A percentile compares a stretch with the other conserved stretches of the same genome.
Conservation (phyloP, 768 basidiomycete genomes). For the Clitopilus hobsonii region DNA sequence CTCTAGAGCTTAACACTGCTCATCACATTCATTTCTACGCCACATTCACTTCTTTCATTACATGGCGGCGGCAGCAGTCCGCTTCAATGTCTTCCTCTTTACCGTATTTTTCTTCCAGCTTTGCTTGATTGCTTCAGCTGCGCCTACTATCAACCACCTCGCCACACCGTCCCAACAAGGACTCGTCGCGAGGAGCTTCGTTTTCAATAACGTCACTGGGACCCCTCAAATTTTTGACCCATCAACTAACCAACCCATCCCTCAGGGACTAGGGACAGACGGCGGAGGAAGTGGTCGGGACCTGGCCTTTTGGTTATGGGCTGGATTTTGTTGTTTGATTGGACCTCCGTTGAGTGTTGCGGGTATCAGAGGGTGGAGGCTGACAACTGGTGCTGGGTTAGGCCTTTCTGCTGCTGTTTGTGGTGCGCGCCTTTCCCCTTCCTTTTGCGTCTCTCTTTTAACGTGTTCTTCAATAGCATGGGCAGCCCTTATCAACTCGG, state of each 20-base stretch:
- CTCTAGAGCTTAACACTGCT: too few relatives aligned
- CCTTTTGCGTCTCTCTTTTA: constrained; percentile 2
- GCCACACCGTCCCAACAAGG: constrained; percentile 9
- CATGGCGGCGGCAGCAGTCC: constrained; percentile 10
- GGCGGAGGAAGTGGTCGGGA: constrained; percentile 48
- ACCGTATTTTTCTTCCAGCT: constrained; percentile 8
- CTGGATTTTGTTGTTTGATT: constrained; percentile 43
- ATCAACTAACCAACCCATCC: constrained; percentile 32
- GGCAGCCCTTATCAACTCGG: constrained; percentile 58
- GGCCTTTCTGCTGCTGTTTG: constrained; percentile 47
- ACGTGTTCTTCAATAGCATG: constrained; percentile 36
- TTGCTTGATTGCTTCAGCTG: constrained; percentile 1
- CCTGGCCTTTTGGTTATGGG: constrained; percentile 52
- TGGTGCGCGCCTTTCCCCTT: constrained; percentile 23
- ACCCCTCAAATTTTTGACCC: constrained; percentile 40
- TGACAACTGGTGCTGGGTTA: constrained; percentile 50
- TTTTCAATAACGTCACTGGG: constrained; percentile 31
- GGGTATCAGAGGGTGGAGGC: constrained; percentile 53
- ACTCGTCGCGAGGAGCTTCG: constrained; percentile 7
- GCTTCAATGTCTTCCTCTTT: constrained; percentile 6
- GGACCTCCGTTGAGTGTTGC: constrained; percentile 51
- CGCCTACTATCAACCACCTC: too few relatives aligned
- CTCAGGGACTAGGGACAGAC: constrained; percentile 55
- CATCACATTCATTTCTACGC: constrained; percentile 11
- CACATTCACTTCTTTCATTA: background rate